Evolutionary conservation across 495 filamentous ascomycete genomes (phyloP).

Genomic region (Astrothelium subdiscretum): DNA sequence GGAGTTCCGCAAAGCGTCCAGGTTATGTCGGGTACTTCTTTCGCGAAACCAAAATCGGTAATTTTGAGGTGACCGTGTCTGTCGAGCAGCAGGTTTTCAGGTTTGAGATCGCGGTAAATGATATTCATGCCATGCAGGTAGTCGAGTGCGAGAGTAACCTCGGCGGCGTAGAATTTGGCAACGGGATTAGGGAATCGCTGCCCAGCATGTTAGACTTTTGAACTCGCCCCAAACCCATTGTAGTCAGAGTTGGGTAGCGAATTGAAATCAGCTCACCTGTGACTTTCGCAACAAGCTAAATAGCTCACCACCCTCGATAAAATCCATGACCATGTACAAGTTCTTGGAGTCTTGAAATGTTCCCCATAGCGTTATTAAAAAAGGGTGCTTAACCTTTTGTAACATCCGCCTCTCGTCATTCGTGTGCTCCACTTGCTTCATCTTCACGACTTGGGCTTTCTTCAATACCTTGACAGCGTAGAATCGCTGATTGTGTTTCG

Average conservation of each 20-base stretch:
- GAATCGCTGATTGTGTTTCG: slow-evolving; percentile 90
- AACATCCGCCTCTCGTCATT: slow-evolving; percentile 96
- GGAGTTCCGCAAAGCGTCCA: slow-evolving; percentile 98
- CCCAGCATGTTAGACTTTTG: not conserved
- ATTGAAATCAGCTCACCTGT: slow-evolving; percentile 52
- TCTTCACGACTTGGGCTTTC: slow-evolving; percentile 96
- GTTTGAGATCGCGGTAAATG: slow-evolving; percentile 95
- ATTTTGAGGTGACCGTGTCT: slow-evolving; percentile 96
- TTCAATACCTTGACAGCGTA: slow-evolving; percentile 98
- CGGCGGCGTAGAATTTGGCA: slow-evolving; percentile 96
- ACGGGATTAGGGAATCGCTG: slow-evolving; percentile 98
- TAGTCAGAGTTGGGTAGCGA: not conserved
- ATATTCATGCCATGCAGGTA: slow-evolving; percentile 93
- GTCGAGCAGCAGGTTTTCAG: slow-evolving; percentile 89
- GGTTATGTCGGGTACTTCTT: slow-evolving; percentile 95
- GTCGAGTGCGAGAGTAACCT: slow-evolving; percentile 89
- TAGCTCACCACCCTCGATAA: slow-evolving; percentile 96
- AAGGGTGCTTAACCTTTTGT: slow-evolving; percentile 88
- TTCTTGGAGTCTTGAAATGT: slow-evolving; percentile 94
- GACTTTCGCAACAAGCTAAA: slow-evolving; percentile 93
- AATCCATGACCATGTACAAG: slow-evolving; percentile 99
- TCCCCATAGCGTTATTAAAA: slow-evolving; percentile 94
- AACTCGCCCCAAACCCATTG: not conserved
- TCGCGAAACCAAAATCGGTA: slow-evolving; percentile 97
- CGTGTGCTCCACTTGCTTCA: slow-evolving; percentile 99